Percentiles rank a stretch among this genome's conserved stretches.
Conservation (phyloP, 768 basidiomycete genomes). For the Phaeolepiota aurea region DNA sequence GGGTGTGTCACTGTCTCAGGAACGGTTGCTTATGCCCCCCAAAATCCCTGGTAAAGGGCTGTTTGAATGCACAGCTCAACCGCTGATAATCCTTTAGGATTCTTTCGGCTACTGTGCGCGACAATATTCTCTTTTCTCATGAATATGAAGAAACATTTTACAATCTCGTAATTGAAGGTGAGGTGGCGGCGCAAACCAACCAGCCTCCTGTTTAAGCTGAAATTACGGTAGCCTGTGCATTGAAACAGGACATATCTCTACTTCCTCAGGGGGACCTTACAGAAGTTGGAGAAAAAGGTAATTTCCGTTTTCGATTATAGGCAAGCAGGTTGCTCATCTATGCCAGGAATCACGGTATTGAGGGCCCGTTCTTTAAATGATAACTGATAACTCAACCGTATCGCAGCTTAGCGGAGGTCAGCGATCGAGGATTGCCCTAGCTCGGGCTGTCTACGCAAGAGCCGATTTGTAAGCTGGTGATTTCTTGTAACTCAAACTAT, state of each 20-base stretch:
- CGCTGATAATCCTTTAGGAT: no score
- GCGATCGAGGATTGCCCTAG: conserved; percentile 74
- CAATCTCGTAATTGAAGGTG: conserved; percentile 73
- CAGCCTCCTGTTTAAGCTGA: no score
- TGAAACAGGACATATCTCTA: conserved; percentile 71
- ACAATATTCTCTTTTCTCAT: conserved; percentile 91
- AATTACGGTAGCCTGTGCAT: conserved; percentile 78
- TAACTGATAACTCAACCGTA: not conserved
- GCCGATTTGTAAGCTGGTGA: conserved; percentile 64
- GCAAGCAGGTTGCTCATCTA: not conserved
- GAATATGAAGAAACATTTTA: conserved; percentile 83
- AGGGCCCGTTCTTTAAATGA: not conserved
- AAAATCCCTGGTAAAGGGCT: conserved; percentile 79
- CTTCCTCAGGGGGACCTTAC: conserved; percentile 79
- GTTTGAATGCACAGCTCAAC: no score
- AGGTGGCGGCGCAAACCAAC: no score
- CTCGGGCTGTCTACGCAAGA: conserved; percentile 84
- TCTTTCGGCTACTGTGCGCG: conserved; percentile 75
- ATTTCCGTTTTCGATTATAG: not conserved
- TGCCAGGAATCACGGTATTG: conserved; percentile 51
- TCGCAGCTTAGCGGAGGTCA: conserved; percentile 73
- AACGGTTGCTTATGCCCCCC: conserved; percentile 74
- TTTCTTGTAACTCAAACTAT: not conserved
- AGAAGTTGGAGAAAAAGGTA: conserved; percentile 81
- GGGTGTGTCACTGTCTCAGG: conserved; percentile 68